Evolutionary conservation across 2,329 filamentous ascomycete genomes (phyloP).

Genomic region (Lasiodiplodia hormozganensis): DNA sequence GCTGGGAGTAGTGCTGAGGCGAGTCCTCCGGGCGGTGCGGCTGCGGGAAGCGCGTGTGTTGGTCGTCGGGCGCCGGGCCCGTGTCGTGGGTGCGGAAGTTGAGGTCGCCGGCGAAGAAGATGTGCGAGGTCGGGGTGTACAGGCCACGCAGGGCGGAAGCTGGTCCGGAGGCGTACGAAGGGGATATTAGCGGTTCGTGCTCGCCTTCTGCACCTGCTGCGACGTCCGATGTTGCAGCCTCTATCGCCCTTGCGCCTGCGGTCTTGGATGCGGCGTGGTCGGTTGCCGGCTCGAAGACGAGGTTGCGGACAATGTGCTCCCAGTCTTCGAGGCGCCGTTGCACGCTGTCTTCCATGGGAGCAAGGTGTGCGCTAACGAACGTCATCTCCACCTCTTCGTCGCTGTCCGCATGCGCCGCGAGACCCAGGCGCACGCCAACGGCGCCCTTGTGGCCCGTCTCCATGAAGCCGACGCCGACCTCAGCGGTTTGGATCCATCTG

Average conservation of each 20-base stretch:
- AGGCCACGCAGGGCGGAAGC: slow-evolving; percentile 64
- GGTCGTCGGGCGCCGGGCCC: slow-evolving; percentile 66
- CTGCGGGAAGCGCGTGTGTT: slow-evolving; percentile 66
- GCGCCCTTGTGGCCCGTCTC: slow-evolving; percentile 97
- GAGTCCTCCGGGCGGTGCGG: slow-evolving; percentile 56
- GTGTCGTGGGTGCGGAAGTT: slow-evolving; percentile 87
- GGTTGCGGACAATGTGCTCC: slow-evolving; percentile 78
- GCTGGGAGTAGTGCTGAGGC: slow-evolving; percentile 68
- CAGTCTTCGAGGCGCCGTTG: slow-evolving; percentile 84
- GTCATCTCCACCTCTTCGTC: slow-evolving; percentile 69
- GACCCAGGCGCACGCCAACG: slow-evolving; percentile 76
- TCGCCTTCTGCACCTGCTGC: slow-evolving; percentile 26
- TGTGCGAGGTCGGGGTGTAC: slow-evolving; percentile 75
- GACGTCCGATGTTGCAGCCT: neutral
- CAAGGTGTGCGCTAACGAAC: slow-evolving; percentile 87
- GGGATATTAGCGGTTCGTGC: slow-evolving; percentile 42
- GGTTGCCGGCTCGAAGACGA: slow-evolving; percentile 67
- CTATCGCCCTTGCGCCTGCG: slow-evolving; percentile 13
- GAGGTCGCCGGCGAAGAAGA: slow-evolving; percentile 90
- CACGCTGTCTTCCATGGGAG: slow-evolving; percentile 83
- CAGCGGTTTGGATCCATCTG: slow-evolving; percentile 73
- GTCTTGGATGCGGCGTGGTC: slow-evolving; percentile 14
- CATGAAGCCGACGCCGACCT: slow-evolving; percentile 81
- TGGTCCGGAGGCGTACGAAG: slow-evolving; percentile 34
- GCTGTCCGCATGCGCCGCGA: slow-evolving; percentile 44